Base-by-base conservation (phyloP, 805 yeast genomes). In the Lipomyces spencermartinsiae region DNA sequence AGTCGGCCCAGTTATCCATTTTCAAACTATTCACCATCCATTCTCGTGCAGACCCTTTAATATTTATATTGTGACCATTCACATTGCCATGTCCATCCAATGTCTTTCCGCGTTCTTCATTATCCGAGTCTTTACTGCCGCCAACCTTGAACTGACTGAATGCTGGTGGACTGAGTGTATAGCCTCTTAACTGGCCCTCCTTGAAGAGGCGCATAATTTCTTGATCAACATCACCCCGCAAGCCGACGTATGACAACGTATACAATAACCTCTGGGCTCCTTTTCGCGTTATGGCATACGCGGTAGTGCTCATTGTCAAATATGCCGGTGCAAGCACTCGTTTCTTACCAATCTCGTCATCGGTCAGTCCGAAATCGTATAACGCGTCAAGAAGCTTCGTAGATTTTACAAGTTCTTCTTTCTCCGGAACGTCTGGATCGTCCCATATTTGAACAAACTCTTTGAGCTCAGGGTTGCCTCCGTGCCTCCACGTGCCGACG, bases 201-300 rank as follows among this genome's bases (percentile, higher is more conserved):
- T 56, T 46, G 29, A 61, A 35, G 33, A 25, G 58, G 31, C 57
- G 51, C 4, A 57, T 46, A 22, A 66, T 66, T 31, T 63, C 67
- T 16, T 49, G 56, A 33, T 66, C 70, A 22, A 66, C 62, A 3
- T 64, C 61, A 16, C 53, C 67, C 25, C 33, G 59, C 35, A 60
- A 16, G 37, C 67, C 65, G 14, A 49, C 46, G 60, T 66, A 66
- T 25, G 67, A 63, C 51, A 63, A 55, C 2, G 55, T 56, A 37
- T 59, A 43, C 51, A 66, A 56, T 55, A 66, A 37, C 10, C 70
- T 59, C 56, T 66, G 67, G 10, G 70, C 70, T 7, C 70, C 70
- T 22, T 54, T 60, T 43, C 63, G 59, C 10, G 70, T 66, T 33
- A 66, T 25, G 19, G 67, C 70, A 59, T 65, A 65, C 10, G 59